A percentile compares a stretch with the other conserved stretches of the same genome.
Conservation (phyloP, 2,329 filamentous ascomycete genomes). For the Beauveria australis region DNA sequence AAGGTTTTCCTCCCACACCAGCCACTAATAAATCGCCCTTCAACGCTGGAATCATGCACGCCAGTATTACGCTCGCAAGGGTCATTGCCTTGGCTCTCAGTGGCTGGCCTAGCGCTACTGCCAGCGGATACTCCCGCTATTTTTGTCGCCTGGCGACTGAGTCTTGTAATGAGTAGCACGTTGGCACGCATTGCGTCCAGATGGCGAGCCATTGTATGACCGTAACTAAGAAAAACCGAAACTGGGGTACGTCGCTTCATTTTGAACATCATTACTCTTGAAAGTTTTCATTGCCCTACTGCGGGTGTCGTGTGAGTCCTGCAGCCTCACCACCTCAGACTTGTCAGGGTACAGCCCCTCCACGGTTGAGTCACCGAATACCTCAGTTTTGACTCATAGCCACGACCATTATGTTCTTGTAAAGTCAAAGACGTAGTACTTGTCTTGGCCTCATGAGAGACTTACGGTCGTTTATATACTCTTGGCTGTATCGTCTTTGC, state of each 20-base stretch:
- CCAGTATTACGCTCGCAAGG: conserved; percentile 3
- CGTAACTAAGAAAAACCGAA: no score
- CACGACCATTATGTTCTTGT: background rate
- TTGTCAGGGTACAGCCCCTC: background rate
- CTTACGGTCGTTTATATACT: background rate
- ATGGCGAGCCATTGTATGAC: no score
- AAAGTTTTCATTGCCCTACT: no score
- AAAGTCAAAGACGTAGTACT: no score
- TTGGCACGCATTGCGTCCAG: background rate
- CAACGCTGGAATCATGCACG: no score
- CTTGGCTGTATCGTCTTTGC: background rate
- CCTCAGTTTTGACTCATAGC: background rate
- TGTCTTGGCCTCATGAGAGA: no score
- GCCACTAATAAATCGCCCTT: background rate
- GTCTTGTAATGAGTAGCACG: background rate
- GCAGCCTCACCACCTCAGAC: background rate
- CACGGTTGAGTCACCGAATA: conserved; percentile 5
- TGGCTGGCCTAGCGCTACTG: conserved; percentile 1
- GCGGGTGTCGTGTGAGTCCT: background rate
- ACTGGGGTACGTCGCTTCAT: no score
- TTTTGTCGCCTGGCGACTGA: background rate
- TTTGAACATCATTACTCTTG: no score
- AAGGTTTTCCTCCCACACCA: background rate
- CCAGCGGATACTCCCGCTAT: conserved; percentile 7
- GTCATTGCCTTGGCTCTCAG: conserved; percentile 7